Base-by-base conservation (phyloP, 495 filamentous ascomycete species). In the Geopyxis carbonaria region DNA sequence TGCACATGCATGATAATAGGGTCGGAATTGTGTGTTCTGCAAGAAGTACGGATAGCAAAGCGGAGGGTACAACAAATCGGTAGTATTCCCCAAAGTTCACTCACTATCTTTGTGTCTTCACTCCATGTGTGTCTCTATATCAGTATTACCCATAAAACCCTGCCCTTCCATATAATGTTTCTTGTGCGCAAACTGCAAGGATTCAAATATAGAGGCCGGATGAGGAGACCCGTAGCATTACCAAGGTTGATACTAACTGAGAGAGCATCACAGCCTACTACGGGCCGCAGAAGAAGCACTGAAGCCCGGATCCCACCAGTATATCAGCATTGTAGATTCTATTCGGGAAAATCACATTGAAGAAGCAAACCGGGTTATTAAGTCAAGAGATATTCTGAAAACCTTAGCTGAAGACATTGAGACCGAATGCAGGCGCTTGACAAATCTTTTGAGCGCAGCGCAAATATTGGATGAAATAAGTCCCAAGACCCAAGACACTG, bases 21-120 rank as follows among this genome's bases (percentile, higher is more conserved):
- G 72, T 93, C 42, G 86, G 78, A 24, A 75, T 94, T 28, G 83
- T 95, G 19, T 94, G 89, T 53, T 97, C 89, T 33, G 89, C 89
- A 19, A 63, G 85, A 56, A 87, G 79, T 55, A 85, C 77, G 39
- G 78, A 76, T 42, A 87, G 81, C 49, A 95, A 95, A 59, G 70
- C 70, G 21, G 81, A 87, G 42, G 86, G 86, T 36, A 94, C 89
- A 31, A 95, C 89, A 30, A 95, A 89, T 64, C 73, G 83, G 82
- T 91, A 72, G 78, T 65, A 30, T 22, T 66, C 61, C 56, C 38
- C 14, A n/a, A n/a, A n/a, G n/a, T n/a, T n/a, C n/a, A n/a, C n/a
- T n/a, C n/a, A n/a, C n/a, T n/a, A n/a, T n/a, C n/a, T n/a, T n/a
- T n/a, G n/a, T n/a, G n/a, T n/a, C n/a, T n/a, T n/a, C n/a, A n/a